Percentiles rank a stretch among this genome's conserved stretches.
Conservation (phyloP, 129 eudicot species). For the Artemisia argyi region DNA sequence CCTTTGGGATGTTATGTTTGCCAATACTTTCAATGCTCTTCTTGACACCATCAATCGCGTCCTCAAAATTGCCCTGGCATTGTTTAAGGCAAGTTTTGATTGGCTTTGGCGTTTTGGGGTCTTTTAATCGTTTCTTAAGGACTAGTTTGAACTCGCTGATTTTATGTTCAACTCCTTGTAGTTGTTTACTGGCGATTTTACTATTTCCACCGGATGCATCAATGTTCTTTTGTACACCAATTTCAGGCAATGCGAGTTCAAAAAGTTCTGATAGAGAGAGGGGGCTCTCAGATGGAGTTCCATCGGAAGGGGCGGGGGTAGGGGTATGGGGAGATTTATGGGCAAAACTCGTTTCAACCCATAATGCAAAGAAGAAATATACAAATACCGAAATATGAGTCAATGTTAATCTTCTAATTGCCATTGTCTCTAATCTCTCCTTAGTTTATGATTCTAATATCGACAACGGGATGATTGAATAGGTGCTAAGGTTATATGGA, state of each 20-base stretch:
- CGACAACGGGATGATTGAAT: conserved; percentile 22
- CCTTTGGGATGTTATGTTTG: conserved; percentile 29
- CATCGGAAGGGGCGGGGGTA: background rate
- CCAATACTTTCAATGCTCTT: conserved; percentile 26
- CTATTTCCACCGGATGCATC: conserved; percentile 1
- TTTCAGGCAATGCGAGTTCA: conserved; percentile 18
- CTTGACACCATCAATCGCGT: conserved; percentile 36
- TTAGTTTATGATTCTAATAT: conserved; percentile 5
- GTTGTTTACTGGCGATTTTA: conserved; percentile 34
- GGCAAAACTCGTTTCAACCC: background rate
- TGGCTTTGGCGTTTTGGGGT: conserved; percentile 23
- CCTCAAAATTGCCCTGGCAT: conserved; percentile 35
- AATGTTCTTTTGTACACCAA: conserved; percentile 21
- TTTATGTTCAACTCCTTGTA: conserved; percentile 26
- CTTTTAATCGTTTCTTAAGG: conserved; percentile 24
- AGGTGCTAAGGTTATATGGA: background rate
- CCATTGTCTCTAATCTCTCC: conserved; percentile 29
- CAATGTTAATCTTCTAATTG: conserved; percentile 15
- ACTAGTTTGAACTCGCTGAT: conserved; percentile 19
- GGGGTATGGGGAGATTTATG: background rate
- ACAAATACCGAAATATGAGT: conserved; percentile 10
- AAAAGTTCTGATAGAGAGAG: conserved; percentile 26
- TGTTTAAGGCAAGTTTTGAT: conserved; percentile 29
- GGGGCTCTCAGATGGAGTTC: background rate
- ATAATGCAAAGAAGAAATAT: background rate